A percentile compares a stretch with the other conserved stretches of the same genome.
Conservation (phyloP, 352 stramenopile genomes). For the Peronosclerospora sorghi region DNA sequence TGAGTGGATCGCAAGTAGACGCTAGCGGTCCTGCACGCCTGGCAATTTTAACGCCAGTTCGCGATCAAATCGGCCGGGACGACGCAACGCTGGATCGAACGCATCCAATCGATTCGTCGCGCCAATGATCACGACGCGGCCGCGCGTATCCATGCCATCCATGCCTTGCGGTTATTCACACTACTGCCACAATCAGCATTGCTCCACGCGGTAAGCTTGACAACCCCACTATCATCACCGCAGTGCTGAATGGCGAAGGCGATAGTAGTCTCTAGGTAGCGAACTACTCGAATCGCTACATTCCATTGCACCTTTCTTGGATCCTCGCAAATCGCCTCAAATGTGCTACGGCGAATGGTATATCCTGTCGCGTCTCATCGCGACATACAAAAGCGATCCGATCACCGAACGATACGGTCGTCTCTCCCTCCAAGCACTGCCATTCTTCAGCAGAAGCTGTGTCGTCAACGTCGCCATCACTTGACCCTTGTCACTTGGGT, state of each 20-base stretch:
- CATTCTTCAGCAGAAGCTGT: neutral
- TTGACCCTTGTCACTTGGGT: neutral
- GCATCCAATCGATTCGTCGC: slow-evolving; percentile 95
- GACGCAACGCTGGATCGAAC: slow-evolving; percentile 91
- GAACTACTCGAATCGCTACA: slow-evolving; percentile 12
- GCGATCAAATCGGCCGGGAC: slow-evolving; percentile 89
- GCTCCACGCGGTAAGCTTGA: neutral
- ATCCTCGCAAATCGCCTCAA: neutral
- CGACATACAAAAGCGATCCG: neutral
- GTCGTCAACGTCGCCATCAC: neutral
- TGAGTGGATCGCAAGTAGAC: slow-evolving; percentile 86
- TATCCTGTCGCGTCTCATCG: slow-evolving; percentile 3
- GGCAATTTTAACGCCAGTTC: slow-evolving; percentile 87
- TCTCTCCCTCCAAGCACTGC: neutral
- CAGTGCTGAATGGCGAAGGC: neutral
- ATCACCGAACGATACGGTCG: neutral
- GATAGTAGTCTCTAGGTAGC: slow-evolving; percentile 12
- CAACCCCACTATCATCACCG: neutral
- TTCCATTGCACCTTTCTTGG: slow-evolving; percentile 7
- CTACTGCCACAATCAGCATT: neutral
- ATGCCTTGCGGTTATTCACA: slow-evolving; percentile 60
- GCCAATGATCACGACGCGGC: slow-evolving; percentile 94
- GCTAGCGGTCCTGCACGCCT: slow-evolving; percentile 60
- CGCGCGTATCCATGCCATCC: slow-evolving; percentile 81
- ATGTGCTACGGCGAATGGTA: slow-evolving; percentile 5